Evolutionary conservation across 768 basidiomycete genomes (phyloP).

Genomic region (Cystofilobasidium ferigula): DNA sequence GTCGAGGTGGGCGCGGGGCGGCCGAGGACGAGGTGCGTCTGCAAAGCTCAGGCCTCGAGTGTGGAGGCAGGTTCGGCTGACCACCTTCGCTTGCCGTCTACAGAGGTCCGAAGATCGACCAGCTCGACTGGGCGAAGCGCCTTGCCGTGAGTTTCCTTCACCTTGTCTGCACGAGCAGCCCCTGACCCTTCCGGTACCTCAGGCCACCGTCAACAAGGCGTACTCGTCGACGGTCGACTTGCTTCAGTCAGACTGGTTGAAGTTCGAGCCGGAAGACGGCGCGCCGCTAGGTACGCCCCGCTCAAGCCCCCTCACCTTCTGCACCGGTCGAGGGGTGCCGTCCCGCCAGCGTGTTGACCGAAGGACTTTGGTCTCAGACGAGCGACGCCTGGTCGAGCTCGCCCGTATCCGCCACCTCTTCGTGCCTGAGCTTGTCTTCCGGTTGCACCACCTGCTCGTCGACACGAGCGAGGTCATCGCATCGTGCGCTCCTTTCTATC

Average conservation of each 20-base stretch:
- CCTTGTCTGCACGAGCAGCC: too few relatives aligned
- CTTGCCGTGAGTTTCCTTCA: too few relatives aligned
- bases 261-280: slow-evolving; percentile 23
- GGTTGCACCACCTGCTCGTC: slow-evolving; percentile 63
- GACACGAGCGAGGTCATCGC: slow-evolving; percentile 55
- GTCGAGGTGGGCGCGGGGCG: slow-evolving; percentile 29
- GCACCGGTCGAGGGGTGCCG: not conserved
- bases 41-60: not conserved
- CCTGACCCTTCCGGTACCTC: too few relatives aligned
- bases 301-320: not conserved
- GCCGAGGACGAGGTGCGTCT: slow-evolving; percentile 31
- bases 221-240: slow-evolving; percentile 26
- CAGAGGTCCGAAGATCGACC: slow-evolving; percentile 36
- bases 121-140: slow-evolving; percentile 35
- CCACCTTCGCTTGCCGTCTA: not conserved
- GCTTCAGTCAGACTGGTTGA: slow-evolving; percentile 31
- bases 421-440: slow-evolving; percentile 77
- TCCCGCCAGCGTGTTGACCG: not conserved
- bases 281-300: not conserved
- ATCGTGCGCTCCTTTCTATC: slow-evolving; percentile 45
- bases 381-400: slow-evolving; percentile 56
- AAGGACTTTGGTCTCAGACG: slow-evolving; percentile 35
- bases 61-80: not conserved
- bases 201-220: slow-evolving; percentile 21
- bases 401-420: slow-evolving; percentile 75